A percentile compares a stretch with the other conserved stretches of the same genome.
phyloP scores from a whole-genome alignment of 768 basidiomycete species.

The Trametes coccinea region DNA sequence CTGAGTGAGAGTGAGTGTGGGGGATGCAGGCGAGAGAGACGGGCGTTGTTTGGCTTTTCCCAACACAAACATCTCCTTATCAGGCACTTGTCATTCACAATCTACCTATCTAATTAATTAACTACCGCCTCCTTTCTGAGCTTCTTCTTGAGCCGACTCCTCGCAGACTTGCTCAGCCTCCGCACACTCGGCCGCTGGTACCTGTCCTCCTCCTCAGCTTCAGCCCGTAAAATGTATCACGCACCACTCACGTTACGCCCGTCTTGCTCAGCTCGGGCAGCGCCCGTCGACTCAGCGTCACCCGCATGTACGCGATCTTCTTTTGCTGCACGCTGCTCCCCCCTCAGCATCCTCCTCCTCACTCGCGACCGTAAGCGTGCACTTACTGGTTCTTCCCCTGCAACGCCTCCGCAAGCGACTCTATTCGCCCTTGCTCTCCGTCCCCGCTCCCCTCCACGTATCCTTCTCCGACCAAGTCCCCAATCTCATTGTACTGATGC shows the following conservation, averaged over 20 bases:
- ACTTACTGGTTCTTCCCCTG: slow-evolving; percentile 63
- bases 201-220: slow-evolving; percentile 36
- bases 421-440: slow-evolving; percentile 37
- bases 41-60: slow-evolving; percentile 2
- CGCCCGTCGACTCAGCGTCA: slow-evolving; percentile 57
- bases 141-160: slow-evolving; percentile 51
- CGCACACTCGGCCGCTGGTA: slow-evolving; percentile 56
- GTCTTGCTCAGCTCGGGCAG: slow-evolving; percentile 34
- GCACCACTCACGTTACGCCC: slow-evolving; percentile 52
- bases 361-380: neutral
- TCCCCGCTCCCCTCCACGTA: slow-evolving; percentile 25
- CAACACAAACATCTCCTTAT: neutral
- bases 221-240: neutral
- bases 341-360: neutral
- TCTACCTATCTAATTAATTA: neutral
- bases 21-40: too few species aligned
- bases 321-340: slow-evolving; percentile 51
- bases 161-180: slow-evolving; percentile 58
- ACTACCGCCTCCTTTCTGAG: slow-evolving; percentile 33
- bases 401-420: slow-evolving; percentile 39
- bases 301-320: slow-evolving; percentile 66
- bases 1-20: too few species aligned
- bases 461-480: slow-evolving; percentile 49
- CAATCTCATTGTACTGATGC: slow-evolving; percentile 77
- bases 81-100: neutral